Evolutionary conservation across 495 filamentous ascomycete genomes (phyloP), one percentile per base, ranked within the genome.

Genomic region (Talaromyces borbonicus): DNA sequence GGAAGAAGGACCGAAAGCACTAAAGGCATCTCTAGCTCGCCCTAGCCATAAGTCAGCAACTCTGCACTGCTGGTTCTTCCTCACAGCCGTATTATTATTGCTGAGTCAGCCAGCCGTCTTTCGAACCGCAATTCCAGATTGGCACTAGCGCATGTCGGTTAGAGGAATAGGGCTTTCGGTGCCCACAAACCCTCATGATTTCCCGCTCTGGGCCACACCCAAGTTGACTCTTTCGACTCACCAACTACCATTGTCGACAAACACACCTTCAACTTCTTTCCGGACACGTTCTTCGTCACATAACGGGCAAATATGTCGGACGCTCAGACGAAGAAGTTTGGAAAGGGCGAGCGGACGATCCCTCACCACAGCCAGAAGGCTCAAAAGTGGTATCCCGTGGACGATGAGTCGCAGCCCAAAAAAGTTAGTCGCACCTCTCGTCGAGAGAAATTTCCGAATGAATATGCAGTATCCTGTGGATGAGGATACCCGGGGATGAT

Each of bases 371-470:
- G 80, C 59, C 79, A 92, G 70, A 94, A 93, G 85, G 92, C 90
- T 62, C 79, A 83, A 80, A 99, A 97, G 75, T 99, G 90, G 87
- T 99, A 99, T 72, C 93, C 93, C 67, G 85, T 89, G 60, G 87
- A 95, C 66, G 92, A 96, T 71, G 84, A 90, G 65, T 62, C 76
- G 63, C 75, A 85, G 75, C 83, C 84, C 51, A 95, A 86, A 79
- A 92, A 92, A 83, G 93, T 99, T 63, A 71, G 69, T 68, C 65
- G n/a, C 60, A 59, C 61, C 62, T 60, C 53, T 47, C n/a, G n/a
- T 47, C 51, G 46, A 55, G 24, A 38, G 43, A 50, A 51, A 52
- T 45, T 46, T 45, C 45, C 27, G 33, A 16, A n/a, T 27, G 23
- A 37, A 20, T 25, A 38, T 23, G 22, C 37, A 48, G 33, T 41